Evolutionary conservation across 1,139 yeast species (phyloP), one percentile per base, ranked within the genome.

Genomic region (Hansenula lynferdii): DNA sequence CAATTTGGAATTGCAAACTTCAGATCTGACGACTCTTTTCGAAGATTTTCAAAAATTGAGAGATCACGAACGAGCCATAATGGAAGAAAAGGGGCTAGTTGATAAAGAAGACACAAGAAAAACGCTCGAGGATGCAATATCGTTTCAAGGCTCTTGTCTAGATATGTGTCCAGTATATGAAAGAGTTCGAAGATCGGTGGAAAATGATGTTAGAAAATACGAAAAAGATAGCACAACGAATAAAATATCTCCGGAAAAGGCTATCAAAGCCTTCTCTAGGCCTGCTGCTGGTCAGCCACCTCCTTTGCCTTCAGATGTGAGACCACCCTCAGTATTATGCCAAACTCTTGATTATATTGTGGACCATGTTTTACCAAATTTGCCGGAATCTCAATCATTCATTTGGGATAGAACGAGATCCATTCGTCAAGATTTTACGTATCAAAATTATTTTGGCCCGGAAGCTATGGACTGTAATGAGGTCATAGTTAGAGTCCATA

Each of bases 251-350:
- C 61, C 75, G 30, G 57, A 59, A 3, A 69, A 70, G 35, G 97
- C 97, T 0, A 77, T 94, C 8, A 94, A 94, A 61, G 96, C 96
- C 2, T 94, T 92, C 58, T 85, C 96, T 25, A 70, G 99, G 50
- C 97, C 99, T 0, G 96, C 96, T 10, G 97, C 98, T 1, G 98
- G 98, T 10, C 97, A 94, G 51, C 96, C 97, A 1, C 97, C 97
- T 6, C 96, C 97, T 5, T 65, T 94, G 41, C 99, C 98, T 0
- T 87, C 97, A 0, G 98, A 94, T 58, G 99, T 94, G 2, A 71
- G 99, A 47, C 96, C 98, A 1, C 98, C 99, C 0, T 74, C 71
- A 42, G 69, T 90, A 1, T 63, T 94, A 37, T 72, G 71, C 10
- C 55, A 66, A 28, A 81, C 96, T 0, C 64, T 92, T 43, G 70